Base-by-base conservation (phyloP, 495 filamentous ascomycete genomes). In the Penicillium goetzii region DNA sequence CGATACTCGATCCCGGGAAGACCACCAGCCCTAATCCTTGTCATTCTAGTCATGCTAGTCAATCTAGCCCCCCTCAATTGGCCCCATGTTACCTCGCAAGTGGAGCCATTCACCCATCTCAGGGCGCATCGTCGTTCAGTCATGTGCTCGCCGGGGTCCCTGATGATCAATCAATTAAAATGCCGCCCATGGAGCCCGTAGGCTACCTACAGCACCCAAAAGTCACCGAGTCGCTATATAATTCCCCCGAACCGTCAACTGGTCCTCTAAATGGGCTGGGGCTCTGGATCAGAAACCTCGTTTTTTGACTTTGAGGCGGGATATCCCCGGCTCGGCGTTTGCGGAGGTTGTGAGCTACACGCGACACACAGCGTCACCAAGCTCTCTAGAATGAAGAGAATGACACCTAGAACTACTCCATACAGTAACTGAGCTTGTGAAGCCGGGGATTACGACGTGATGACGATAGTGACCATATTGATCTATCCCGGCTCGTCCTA, bases 121-220 rank as follows among this genome's bases (percentile, higher is more conserved):
- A 36, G 50, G 50, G 50, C 50, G 52, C 52, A 54, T 54, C 28
- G n/a, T 30, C 52, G 52, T 54, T 32, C 52, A 36, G 52, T 54
- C 52, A 54, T 54, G 52, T 54, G 52, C 9, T 33, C 32, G 7
- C 2, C 25, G 30, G 52, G 17, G 8, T 36, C 52, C 30, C 25
- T 26, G 50, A 51, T n/a, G n/a, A n/a, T n/a, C n/a, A n/a, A 30
- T 6, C 14, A 30, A 23, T 3, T 36, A 23, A 33, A 19, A 33
- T 3, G 30, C 15, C 8, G n/a, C 10, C 19, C 41, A 23, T 26
- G 28, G 12, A n/a, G n/a, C n/a, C n/a, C n/a, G n/a, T n/a, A n/a
- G n/a, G n/a, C n/a, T n/a, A n/a, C n/a, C n/a, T n/a, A n/a, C n/a
- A n/a, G n/a, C n/a, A n/a, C 30, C 30, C 30, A 32, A 32, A 32